Percentiles rank a stretch among this genome's conserved stretches.
Evolutionary conservation across 495 filamentous ascomycete species (phyloP).

Genomic region (Hyaloscypha variabilis): DNA sequence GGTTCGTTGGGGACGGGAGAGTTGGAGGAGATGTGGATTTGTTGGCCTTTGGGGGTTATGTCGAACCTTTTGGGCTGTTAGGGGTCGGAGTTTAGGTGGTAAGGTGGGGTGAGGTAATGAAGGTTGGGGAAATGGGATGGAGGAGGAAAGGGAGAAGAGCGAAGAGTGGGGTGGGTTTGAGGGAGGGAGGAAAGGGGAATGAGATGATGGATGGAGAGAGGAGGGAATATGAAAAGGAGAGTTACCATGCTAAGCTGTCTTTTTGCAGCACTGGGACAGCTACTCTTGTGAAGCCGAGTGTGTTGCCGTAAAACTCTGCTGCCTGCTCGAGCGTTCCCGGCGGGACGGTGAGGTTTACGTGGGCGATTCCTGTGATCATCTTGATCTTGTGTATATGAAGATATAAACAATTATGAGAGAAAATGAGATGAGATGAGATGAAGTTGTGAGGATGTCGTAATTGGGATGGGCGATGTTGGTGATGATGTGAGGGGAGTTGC

Average conservation of each 20-base stretch:
- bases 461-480: neutral
- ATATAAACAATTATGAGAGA: neutral
- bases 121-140: neutral
- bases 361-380: conserved; percentile 63
- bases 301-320: conserved; percentile 56
- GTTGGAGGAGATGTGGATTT: conserved; percentile 59
- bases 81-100: no score
- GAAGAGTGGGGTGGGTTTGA: neutral
- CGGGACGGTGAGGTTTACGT: conserved; percentile 63
- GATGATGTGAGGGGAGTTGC: neutral
- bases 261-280: conserved; percentile 54
- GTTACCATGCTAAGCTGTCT: conserved; percentile 54
- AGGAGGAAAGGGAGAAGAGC: neutral
- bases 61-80: conserved; percentile 45
- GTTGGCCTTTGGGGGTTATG: conserved; percentile 57
- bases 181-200: no score
- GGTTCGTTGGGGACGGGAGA: conserved; percentile 43
- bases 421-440: neutral
- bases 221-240: conserved; percentile 15
- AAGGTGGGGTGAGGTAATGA: no score
- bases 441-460: neutral
- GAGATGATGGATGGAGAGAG: neutral
- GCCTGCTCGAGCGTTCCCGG: conserved; percentile 54
- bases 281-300: conserved; percentile 50
- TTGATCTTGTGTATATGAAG: conserved; percentile 13